These are phyloP conservation scores for Cenchrus purpureus DNA, from an alignment of 176 grass and related monocot species.

Conservation along the genomic window DNA sequence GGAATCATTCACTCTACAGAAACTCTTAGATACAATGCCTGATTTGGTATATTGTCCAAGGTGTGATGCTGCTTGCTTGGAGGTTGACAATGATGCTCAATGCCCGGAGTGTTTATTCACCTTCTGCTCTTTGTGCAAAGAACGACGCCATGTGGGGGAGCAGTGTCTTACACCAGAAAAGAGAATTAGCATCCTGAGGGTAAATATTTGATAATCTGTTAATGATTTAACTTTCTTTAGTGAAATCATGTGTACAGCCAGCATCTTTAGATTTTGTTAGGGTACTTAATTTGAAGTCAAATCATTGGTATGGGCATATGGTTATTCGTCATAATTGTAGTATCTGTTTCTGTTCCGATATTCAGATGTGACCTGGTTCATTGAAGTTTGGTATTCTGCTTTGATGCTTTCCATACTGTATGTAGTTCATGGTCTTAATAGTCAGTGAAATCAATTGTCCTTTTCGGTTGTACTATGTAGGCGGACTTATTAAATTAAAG, in stretches of 20 bases:
- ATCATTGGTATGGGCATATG: background rate
- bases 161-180: slow-evolving; percentile 53
- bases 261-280: slow-evolving; percentile 23
- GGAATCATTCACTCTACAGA: slow-evolving; percentile 67
- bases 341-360: background rate
- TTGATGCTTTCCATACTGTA: background rate
- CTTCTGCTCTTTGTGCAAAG: slow-evolving; percentile 74
- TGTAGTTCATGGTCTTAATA: background rate
- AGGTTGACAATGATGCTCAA: slow-evolving; percentile 73
- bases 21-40: slow-evolving; percentile 64
- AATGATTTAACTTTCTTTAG: background rate
- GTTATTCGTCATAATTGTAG: background rate
- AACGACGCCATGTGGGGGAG: slow-evolving; percentile 62
- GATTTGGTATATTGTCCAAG: slow-evolving; percentile 73
- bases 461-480: background rate
- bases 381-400: background rate
- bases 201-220: slow-evolving; percentile 33
- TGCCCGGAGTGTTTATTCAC: slow-evolving; percentile 77
- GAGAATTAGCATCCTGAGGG: slow-evolving; percentile 65
- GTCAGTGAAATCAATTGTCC: background rate
- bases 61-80: slow-evolving; percentile 76
- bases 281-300: background rate
- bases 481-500: background rate
- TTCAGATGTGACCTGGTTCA: background rate
- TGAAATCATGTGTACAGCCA: slow-evolving; percentile 11